Evolutionary conservation across 2,329 filamentous ascomycete species (phyloP).

Genomic region (Arthrobotrys sinensis): DNA sequence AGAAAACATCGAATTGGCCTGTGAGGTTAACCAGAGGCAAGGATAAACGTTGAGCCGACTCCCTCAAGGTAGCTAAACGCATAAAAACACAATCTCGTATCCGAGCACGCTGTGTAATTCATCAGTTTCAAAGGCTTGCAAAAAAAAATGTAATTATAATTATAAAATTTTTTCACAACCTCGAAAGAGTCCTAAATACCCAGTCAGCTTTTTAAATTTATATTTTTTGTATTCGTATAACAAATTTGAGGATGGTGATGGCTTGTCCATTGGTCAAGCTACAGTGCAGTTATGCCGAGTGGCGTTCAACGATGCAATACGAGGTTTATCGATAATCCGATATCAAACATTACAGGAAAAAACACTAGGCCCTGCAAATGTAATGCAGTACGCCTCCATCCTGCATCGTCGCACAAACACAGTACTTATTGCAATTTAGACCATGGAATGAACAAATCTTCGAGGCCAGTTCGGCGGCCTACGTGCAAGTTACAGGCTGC

Average conservation of each 20-base stretch:
- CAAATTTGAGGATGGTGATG: background rate
- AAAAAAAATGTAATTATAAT: background rate
- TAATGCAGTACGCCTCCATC: slow-evolving; percentile 18
- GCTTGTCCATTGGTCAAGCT: background rate
- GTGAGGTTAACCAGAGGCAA: too few relatives aligned
- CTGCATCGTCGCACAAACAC: slow-evolving; percentile 13
- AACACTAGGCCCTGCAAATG: background rate
- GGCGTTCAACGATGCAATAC: background rate
- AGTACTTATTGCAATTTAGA: background rate
- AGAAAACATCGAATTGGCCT: too few relatives aligned
- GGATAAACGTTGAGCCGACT: background rate
- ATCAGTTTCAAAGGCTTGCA: slow-evolving; percentile 10
- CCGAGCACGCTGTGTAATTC: slow-evolving; percentile 2
- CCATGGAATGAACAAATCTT: background rate
- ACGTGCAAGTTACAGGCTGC: too few relatives aligned
- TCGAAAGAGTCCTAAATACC: too few relatives aligned
- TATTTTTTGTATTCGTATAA: too few relatives aligned
- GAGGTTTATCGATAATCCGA: slow-evolving; percentile 9
- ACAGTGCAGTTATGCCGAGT: background rate
- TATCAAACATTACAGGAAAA: slow-evolving; percentile 1
- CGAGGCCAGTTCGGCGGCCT: too few relatives aligned
- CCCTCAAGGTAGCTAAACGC: background rate
- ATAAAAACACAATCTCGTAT: slow-evolving; percentile 5
- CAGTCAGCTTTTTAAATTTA: too few relatives aligned
- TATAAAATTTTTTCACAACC: too few relatives aligned